Base-by-base conservation (phyloP, 768 basidiomycete species). In the Pilatotrama ljubarskyi region DNA sequence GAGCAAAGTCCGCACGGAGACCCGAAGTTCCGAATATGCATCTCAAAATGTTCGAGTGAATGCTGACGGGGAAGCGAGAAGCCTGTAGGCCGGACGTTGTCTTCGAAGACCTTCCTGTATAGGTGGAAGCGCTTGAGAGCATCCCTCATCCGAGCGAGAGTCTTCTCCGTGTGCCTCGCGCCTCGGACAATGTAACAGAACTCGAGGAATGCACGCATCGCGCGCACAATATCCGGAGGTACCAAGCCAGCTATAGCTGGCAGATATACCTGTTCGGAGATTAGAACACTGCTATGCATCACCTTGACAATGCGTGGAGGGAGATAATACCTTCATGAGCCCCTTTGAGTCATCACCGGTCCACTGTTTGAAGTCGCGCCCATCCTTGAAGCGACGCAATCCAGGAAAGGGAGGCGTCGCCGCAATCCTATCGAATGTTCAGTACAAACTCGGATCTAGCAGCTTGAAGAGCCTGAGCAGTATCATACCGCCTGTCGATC, bases 1-100 rank as follows among this genome's bases (percentile, higher is more conserved):
- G 69, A 66, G 42, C 69, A 69, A 5, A 70, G 58, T 14, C 68
- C 68, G 46, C 68, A 66, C 0, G 65, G 69, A 5, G 69, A 4
- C 24, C 24, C 44, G 25, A 47, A 47, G 14, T 26, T 11, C 10
- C 25, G 17, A 24, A 47, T 47, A 24, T 24, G 22, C 9, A 13
- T 2, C 22, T 25, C 25, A 13, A 25, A 47, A 17, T 47, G 44
- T 14, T 18, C 44, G 24, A 25, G 22, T 3, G 44, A 47, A 13
- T 47, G 44, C 44, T 47, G 44, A 14, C 44, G 22, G 17, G 44
- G 44, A 11, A 47, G 44, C 6, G 24, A 11, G 44, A 47, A 14
- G 2, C 37, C 14, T 2, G 25, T 24, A 2, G 44, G 24, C 13
- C 44, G 44, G 5, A 47, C 25, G 44, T 24, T 24, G 25, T 25